Evolutionary conservation across 2,329 filamentous ascomycete species (phyloP).

Genomic region (Hypoxylon sp.): DNA sequence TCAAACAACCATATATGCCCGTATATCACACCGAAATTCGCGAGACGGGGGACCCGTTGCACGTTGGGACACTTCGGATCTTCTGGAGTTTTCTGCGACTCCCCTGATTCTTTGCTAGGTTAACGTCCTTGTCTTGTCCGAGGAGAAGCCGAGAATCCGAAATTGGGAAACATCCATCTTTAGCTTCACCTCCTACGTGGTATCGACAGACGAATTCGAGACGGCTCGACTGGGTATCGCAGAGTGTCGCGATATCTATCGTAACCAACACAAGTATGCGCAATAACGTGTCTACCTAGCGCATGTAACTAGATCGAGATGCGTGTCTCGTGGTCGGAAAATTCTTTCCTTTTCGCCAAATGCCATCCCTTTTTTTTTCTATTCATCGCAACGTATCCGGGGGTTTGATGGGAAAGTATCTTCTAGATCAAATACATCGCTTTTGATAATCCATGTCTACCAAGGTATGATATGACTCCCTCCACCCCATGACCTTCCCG

Average conservation of each 20-base stretch:
- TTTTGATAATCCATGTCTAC: not conserved
- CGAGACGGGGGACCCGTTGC: not conserved
- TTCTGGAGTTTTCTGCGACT: not conserved
- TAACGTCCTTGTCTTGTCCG: not conserved
- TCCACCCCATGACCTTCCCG: not conserved
- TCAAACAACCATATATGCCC: not conserved
- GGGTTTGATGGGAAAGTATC: not conserved
- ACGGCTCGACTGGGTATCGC: not conserved
- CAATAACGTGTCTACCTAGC: no score
- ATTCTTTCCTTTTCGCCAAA: no score
- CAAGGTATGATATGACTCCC: constrained; percentile 1
- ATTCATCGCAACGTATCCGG: not conserved
- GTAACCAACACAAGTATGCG: not conserved
- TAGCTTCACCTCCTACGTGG: not conserved
- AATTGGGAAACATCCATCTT: not conserved
- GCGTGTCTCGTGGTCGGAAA: not conserved
- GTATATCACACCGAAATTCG: not conserved
- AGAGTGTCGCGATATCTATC: not conserved
- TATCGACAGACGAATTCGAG: not conserved
- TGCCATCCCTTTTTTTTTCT: not conserved
- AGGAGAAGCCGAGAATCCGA: not conserved
- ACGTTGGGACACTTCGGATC: not conserved
- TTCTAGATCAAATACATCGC: not conserved
- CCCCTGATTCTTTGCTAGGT: not conserved
- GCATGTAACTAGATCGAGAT: not conserved